Evolutionary conservation across 345 rosid species (phyloP).

Genomic region (Sonneratia alba): DNA sequence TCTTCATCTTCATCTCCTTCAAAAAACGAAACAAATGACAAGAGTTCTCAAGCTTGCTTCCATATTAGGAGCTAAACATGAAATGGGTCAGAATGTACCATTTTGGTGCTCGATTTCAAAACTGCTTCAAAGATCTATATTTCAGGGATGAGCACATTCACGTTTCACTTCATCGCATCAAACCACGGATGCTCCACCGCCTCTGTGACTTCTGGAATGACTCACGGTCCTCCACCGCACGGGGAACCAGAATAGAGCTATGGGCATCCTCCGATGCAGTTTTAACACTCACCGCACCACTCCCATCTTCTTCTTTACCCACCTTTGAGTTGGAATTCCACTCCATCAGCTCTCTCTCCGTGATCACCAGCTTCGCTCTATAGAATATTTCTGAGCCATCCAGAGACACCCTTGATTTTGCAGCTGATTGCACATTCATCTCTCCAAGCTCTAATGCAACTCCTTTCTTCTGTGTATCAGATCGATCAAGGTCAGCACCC

Average conservation of each 20-base stretch:
- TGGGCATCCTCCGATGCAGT: background rate
- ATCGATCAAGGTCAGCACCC: conserved; percentile 22
- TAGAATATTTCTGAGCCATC: conserved; percentile 35
- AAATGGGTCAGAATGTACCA: background rate
- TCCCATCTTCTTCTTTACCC: conserved; percentile 8
- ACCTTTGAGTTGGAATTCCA: conserved; percentile 27
- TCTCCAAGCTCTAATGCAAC: conserved; percentile 22
- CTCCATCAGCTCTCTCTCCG: conserved; percentile 43
- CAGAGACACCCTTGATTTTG: conserved; percentile 27
- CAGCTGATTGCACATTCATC: conserved; percentile 16
- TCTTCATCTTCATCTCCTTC: background rate
- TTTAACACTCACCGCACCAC: background rate
- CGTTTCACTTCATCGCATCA: background rate
- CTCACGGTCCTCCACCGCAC: background rate
- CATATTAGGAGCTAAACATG: background rate
- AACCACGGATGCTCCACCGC: conserved; percentile 1
- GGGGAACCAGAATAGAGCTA: background rate
- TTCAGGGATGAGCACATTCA: background rate
- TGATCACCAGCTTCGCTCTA: conserved; percentile 44
- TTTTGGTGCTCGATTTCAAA: background rate
- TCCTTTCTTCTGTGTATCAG: conserved; percentile 10
- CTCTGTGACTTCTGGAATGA: background rate
- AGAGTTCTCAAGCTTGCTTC: background rate
- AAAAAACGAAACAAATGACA: background rate
- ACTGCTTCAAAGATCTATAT: background rate